Base-by-base conservation (phyloP, 1,284 basidiomycete genomes). In the Puccinia novopanici region DNA sequence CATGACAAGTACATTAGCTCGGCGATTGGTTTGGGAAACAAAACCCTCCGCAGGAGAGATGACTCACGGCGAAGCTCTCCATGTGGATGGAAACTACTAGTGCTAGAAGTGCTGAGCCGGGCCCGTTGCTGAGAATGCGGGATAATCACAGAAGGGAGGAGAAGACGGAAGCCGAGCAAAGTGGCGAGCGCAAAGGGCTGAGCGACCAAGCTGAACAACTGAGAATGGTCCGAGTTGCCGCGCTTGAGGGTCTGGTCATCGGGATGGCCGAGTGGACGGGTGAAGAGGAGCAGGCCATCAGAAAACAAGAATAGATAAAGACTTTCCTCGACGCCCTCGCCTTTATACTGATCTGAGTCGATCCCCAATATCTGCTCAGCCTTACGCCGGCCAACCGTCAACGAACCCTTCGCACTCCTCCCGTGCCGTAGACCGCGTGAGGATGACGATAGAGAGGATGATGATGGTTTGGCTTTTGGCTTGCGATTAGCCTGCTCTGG, bases 251-350 rank as follows among this genome's bases (percentile, higher is more conserved):
- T 3, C 22, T 59, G 8, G 24, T 59, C 10, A 34, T 13, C 24
- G 13, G 24, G 24, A 34, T 30, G 13, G 27, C 3, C 57, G 3
- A 59, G 3, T 27, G 57, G 57, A 27, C 57, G 57, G 12, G 57
- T 59, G 12, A 59, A 59, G 27, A 59, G 57, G 24, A 59, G 27
- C 27, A 59, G 57, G 15, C 57, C 57, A 59, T 59, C 57, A 3
- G 57, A 59, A 24, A 59, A 59, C 57, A 59, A 10, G 27, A 59
- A 59, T 15, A 59, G 57, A 59, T 59, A 59, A 13, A 59, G 27
- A 59, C 57, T 59, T 13, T 59, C 57, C 6, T 59, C 57, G 13
- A 27, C 27, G 4, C 27, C 27, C 27, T 59, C 13, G 27, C 57
- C 27, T 27, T 59, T 12, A 17, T 2, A 34, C 24, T 59, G 27